A percentile compares a stretch with the other conserved stretches of the same genome.
These are phyloP conservation scores for Tetrahymena malaccensis DNA, from an alignment of 73 alveolate species.

Conservation along the genomic window DNA sequence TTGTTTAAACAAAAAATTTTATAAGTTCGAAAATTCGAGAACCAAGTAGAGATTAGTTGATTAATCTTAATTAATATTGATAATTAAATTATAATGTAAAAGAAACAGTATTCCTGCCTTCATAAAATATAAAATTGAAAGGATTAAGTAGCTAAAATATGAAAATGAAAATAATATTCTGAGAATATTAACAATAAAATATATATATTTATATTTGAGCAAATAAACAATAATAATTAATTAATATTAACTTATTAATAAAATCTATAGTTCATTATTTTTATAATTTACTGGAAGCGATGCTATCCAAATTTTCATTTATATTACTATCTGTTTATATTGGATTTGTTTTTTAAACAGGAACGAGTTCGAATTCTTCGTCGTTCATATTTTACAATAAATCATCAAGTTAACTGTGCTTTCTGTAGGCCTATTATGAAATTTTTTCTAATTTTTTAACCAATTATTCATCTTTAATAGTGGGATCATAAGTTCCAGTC, in stretches of 20 bases:
- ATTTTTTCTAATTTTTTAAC: neutral
- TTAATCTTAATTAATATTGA: no score
- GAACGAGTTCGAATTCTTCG: neutral
- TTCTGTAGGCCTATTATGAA: neutral
- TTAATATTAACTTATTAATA: no score
- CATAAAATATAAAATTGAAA: no score
- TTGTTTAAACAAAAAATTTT: no score
- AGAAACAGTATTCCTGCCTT: no score
- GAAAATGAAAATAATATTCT: neutral
- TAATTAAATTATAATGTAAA: no score
- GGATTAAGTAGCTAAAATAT: no score
- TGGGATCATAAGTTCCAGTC: conserved; percentile 4
- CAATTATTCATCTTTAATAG: conserved; percentile 18
- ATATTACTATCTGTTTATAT: neutral
- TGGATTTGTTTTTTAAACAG: neutral
- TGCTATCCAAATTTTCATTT: neutral
- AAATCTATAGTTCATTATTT: neutral
- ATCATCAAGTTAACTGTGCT: neutral
- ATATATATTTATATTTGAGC: no score
- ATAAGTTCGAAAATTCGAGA: neutral
- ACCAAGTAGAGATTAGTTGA: neutral
- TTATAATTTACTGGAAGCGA: neutral
- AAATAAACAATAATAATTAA: neutral
- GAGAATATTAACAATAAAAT: no score
- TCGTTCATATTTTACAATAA: neutral